These are phyloP conservation scores for Nidularia sp. DNA, from an alignment of 768 basidiomycete species.

Conservation along the genomic window DNA sequence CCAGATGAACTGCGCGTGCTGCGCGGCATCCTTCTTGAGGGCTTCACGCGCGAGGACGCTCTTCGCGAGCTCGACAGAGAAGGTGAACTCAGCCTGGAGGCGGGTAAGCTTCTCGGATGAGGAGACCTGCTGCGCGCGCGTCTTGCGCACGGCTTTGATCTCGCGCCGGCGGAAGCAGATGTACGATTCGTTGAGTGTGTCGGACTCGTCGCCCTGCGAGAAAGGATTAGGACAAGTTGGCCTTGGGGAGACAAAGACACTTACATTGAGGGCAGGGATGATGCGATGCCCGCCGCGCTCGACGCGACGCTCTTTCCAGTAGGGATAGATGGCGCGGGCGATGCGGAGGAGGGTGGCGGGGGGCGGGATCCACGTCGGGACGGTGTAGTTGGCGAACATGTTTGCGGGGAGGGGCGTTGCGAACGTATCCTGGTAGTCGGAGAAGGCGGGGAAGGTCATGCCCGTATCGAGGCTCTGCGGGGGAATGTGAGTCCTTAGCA, in stretches of 20 bases:
- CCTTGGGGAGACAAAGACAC: slow-evolving; percentile 16
- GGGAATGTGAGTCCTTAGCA: not conserved
- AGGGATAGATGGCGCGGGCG: slow-evolving; percentile 74
- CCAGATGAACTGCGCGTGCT: slow-evolving; percentile 67
- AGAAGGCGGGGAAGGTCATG: slow-evolving; percentile 67
- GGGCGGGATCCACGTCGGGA: slow-evolving; percentile 67
- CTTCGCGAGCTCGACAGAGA: slow-evolving; percentile 70
- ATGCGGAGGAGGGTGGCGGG: slow-evolving; percentile 61
- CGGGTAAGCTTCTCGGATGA: slow-evolving; percentile 87
- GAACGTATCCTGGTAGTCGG: slow-evolving; percentile 70
- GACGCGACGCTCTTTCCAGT: slow-evolving; percentile 85
- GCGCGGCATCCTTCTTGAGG: slow-evolving; percentile 63
- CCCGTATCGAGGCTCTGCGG: slow-evolving; percentile 61
- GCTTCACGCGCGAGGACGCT: slow-evolving; percentile 69
- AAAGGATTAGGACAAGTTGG: slow-evolving; percentile 3
- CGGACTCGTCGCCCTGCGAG: slow-evolving; percentile 78
- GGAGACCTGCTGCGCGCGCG: slow-evolving; percentile 84
- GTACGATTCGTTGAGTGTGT: slow-evolving; percentile 88
- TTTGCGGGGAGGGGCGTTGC: slow-evolving; percentile 53
- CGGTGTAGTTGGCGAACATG: slow-evolving; percentile 63
- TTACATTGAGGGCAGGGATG: slow-evolving; percentile 84
- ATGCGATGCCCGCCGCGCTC: slow-evolving; percentile 81
- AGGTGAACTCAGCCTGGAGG: slow-evolving; percentile 70
- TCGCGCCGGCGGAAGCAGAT: slow-evolving; percentile 97
- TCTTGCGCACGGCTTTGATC: slow-evolving; percentile 91